Conservation (phyloP, 352 stramenopile species). For the Phytophthora quininea region DNA sequence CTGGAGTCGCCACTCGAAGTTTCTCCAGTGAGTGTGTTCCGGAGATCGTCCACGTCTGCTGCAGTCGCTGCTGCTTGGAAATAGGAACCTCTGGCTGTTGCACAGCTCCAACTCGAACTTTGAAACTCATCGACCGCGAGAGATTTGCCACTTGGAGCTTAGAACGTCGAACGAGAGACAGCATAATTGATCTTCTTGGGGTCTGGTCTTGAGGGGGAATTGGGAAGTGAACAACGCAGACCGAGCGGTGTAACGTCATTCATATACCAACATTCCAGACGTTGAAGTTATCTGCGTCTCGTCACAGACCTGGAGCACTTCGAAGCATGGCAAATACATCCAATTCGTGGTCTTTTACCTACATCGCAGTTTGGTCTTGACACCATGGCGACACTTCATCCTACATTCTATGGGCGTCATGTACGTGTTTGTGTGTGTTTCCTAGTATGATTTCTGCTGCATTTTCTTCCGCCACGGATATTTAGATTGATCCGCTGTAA, state of each 20-base stretch:
- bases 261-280: neutral
- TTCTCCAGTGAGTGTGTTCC: slow-evolving; percentile 26
- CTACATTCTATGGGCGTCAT: slow-evolving; percentile 3
- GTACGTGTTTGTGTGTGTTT: neutral
- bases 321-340: neutral
- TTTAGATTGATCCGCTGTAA: slow-evolving; percentile 38
- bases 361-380: neutral
- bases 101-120: slow-evolving; percentile 18
- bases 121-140: slow-evolving; percentile 30
- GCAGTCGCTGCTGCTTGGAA: slow-evolving; percentile 20
- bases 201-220: neutral
- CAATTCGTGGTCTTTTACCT: neutral
- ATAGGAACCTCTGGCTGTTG: slow-evolving; percentile 20
- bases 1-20: slow-evolving; percentile 33
- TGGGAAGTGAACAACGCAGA: slow-evolving; percentile 13
- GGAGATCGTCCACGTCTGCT: slow-evolving; percentile 44
- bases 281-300: neutral
- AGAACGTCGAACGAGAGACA: slow-evolving; percentile 14
- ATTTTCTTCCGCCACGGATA: neutral
- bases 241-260: neutral
- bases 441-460: neutral
- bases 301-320: neutral
- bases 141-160: slow-evolving; percentile 4
- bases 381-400: neutral
- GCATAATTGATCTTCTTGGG: slow-evolving; percentile 5